Base-by-base conservation (phyloP, 805 yeast genomes). In the Cyberlindnera sargentensis region DNA sequence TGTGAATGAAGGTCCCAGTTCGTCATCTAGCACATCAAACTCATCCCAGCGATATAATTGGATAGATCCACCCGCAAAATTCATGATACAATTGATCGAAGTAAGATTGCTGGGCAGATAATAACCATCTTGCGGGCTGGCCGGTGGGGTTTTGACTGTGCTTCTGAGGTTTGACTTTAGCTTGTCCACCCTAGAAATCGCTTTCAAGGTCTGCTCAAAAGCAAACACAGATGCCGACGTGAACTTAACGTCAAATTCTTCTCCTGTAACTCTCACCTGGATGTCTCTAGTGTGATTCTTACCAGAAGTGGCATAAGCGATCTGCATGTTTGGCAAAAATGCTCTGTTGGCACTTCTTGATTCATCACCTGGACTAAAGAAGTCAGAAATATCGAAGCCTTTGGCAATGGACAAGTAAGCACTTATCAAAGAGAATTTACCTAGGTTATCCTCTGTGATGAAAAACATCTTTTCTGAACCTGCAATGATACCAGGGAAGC, bases 401-500 rank as follows among this genome's bases (percentile, higher is more conserved):
- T 75, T 76, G 0, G 95, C 90, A 2, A 81, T 78, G 0, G 95
- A 77, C 3, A 84, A 52, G 55, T 78, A 88, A 4, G 87, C 84
- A 37, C 81, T 84, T 41, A 76, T 68, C 44, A 87, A 65, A 0
- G 88, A 75, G 34, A 87, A 66, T 48, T 81, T 80, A 3, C 95
- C 95, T 34, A 76, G 62, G 7, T 68, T 68, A 15, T 75, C 73
- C 37, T 80, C 81, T 24, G 81, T 72, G 0, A 80, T 75, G 2
- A 87, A 78, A 48, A 80, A 84, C 23, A 87, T 75, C 15, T 80
- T 66, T 49, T 85, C 87, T 43, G 84, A 86, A 0, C 97, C 97
- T 29, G 79, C 47, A 33, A 84, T 80, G n/a, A 87, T 56, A 8
- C 96, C 96, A 0, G 88, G 88, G 24, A 70, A 71, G 2, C 56